Base-by-base conservation (phyloP, 2,329 filamentous ascomycete genomes). In the Penicillium brasilianum region DNA sequence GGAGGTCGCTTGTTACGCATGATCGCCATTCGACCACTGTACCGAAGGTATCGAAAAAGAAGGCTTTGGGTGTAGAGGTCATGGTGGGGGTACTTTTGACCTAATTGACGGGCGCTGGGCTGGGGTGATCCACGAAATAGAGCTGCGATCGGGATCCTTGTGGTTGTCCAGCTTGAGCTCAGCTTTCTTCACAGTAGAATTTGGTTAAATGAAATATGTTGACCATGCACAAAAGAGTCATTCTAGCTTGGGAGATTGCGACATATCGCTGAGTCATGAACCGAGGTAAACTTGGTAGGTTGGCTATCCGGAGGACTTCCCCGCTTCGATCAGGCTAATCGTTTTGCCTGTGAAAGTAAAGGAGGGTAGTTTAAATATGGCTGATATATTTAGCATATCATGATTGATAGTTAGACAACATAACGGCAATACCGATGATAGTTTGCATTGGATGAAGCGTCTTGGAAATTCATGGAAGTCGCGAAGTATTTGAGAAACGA, bases 11-110 rank as follows among this genome's bases (percentile, higher is more conserved):
- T 14, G 83, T 85, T 20, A 95, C 86, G 1, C 87, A 86, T 41
- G 81, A 81, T 59, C 90, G 88, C 90, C 91, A 94, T 80, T 94
- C 84, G 49, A 95, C 91, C 64, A 89, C 87, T 1, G 92, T 95
- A 28, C 75, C 75, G 54, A 77, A 77, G 18, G 71, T 65, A 51
- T 77, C 74, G 60, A 77, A 77, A 60, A 77, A 72, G 18, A 77
- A 53, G 10, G 68, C 69, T 49, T 64, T 57, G 20, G 67, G 70
- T 32, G 39, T 2, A 8, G 66, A 60, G n/a, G 68, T 58, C 73
- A 74, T 74, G 20, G 39, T 66, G 52, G 8, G 39, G 44, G 20
- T 39, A 32, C 20, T 9, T 9, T 32, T 11, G n/a, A 34, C 20
- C 25, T 34, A 39, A 54, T 55, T 34, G 44, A 54, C 39, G 25